A percentile compares a stretch with the other conserved stretches of the same genome.
Evolutionary conservation across 352 stramenopile species (phyloP).

Genomic region (Pythium apleroticum): DNA sequence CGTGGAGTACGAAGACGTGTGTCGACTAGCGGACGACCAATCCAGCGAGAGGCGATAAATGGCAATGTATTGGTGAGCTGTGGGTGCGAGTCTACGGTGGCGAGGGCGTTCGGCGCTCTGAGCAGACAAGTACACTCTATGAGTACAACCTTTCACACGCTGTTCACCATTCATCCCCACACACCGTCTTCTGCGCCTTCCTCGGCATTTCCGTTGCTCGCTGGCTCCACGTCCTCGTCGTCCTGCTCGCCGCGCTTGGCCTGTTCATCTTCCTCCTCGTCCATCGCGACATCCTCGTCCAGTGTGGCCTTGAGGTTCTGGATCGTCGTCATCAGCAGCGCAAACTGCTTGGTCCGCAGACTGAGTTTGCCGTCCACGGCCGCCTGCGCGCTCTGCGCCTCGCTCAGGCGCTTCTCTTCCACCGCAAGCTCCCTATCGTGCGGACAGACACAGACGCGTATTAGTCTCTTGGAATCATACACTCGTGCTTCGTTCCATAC

Average conservation of each 20-base stretch:
- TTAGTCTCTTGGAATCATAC: neutral
- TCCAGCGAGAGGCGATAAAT: conserved; percentile 13
- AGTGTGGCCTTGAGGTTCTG: conserved; percentile 82
- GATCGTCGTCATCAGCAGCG: conserved; percentile 80
- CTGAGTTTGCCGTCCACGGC: conserved; percentile 62
- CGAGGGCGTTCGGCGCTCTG: conserved; percentile 16
- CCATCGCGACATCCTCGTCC: conserved; percentile 65
- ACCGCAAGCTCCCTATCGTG: conserved; percentile 45
- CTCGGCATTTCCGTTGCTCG: conserved; percentile 13
- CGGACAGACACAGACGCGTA: neutral
- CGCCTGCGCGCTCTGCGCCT: conserved; percentile 55
- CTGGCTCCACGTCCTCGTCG: conserved; percentile 76
- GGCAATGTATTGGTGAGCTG: neutral
- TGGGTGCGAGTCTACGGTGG: neutral
- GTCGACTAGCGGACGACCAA: conserved; percentile 51
- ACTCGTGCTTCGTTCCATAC: conserved; percentile 16
- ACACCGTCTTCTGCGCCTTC: conserved; percentile 24
- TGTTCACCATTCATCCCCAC: neutral
- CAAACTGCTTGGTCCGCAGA: conserved; percentile 77
- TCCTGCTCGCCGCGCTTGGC: conserved; percentile 38
- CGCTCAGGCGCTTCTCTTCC: conserved; percentile 57
- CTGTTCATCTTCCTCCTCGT: conserved; percentile 54
- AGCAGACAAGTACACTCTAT: neutral
- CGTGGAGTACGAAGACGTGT: conserved; percentile 87
- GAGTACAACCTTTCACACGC: no score